Base-by-base conservation (phyloP, 306 rosid genomes). In the Vicia villosa region DNA sequence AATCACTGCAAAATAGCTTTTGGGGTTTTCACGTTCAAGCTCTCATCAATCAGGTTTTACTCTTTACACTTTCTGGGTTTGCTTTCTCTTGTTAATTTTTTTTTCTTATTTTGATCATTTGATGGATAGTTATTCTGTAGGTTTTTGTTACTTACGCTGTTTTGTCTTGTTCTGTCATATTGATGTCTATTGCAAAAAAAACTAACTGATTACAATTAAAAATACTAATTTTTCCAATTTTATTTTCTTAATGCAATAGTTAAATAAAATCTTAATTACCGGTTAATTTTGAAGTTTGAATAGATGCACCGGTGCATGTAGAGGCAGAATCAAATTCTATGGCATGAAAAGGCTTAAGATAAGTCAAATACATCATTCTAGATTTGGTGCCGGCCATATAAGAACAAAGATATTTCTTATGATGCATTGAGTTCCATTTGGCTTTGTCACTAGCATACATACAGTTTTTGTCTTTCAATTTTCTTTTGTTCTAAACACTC, bases 401-500 rank as follows among this genome's bases (percentile, higher is more conserved):
- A 54, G 56, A 50, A 50, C 26, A 50, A 8, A 28, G 40, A 57
- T 57, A 12, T 56, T 50, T 50, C 26, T 19, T 50, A 19, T 61
- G 47, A 61, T 61, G 16, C 66, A 17, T 36, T 36, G 47, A 36
- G 28, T 61, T 61, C 66, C 16, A 17, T 37, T 9, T 61, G 15
- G 66, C 10, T 37, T 61, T 60, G 46, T 36, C 66, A 60, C 46
- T 60, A 16, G 66, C 66, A 34, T 21, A 21, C 45, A 34, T 21
- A 40, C 12, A 21, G 30, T 17, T 17, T 55, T 68, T 36, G 50
- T 3, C 3, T 32, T 54, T 15, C 32, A 6, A 21, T 52, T 12
- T 49, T 9, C 10, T 45, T 19, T 19, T 50, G 12, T 11, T 50
- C 24, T 50, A 17, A 50, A 50, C 11, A n/a, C 12, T 26, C 6